Evolutionary conservation across 495 filamentous ascomycete genomes (phyloP), one percentile per base, ranked within the genome.

Genomic region (Hypoxylon intermedium): DNA sequence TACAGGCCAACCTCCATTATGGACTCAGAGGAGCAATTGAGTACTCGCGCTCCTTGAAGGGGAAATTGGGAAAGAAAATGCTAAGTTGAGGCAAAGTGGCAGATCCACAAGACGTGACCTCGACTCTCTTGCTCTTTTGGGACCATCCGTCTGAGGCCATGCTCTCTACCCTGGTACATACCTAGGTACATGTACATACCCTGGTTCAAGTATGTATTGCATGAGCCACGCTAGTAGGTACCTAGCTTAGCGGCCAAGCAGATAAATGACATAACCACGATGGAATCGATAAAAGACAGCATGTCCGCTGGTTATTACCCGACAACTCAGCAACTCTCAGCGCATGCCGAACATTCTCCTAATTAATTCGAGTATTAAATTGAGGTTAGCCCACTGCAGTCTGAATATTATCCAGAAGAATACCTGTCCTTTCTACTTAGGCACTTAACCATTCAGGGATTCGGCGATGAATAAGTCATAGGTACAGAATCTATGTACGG

Each of bases 1-100:
- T 65, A 65, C 55, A 65, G 31, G 51, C 50, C 20, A 65, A 34
- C 31, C 56, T 56, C 62, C 62, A 65, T 65, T 45, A 30, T 56
- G 19, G 31, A 49, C 33, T 43, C 20, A 52, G 12, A 65, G 24
- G 45, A 60, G 56, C 62, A 65, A 55, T 65, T 44, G 42, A 38
- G 59, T 37, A 15, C 5, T 5, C 13, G 15, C 55, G 31, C 38
- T 49, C 45, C 20, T 58, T 26, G 24, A 26, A 26, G 24, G 19
- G 48, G 34, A 37, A 13, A 45, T 50, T 36, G 20, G 43, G 37
- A 33, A 24, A 15, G 49, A 49, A 64, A 54, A 44, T 40, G 28
- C 45, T 18, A 59, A 59, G 61, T 46, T 60, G 55, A 60, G 61
- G 61, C 61, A 65, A 65, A 55, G 61, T 65, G 61, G 61, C 61